Evolutionary conservation across 2,329 filamentous ascomycete genomes (phyloP).

Genomic region (Sporothrix protearum): DNA sequence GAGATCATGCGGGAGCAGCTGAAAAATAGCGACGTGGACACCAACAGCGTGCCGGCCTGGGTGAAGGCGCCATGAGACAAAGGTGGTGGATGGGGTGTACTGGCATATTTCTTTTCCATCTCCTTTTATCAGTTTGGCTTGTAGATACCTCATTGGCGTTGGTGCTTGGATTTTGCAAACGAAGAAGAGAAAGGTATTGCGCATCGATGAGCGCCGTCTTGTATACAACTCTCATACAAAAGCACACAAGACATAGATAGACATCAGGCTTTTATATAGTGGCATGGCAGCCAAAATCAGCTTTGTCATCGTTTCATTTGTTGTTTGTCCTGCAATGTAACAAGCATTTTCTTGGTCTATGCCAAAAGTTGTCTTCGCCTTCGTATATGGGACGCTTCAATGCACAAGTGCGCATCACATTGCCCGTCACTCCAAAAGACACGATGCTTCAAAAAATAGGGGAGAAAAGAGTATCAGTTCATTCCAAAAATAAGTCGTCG

Average conservation of each 20-base stretch:
- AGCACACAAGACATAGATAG: neutral
- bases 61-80: constrained; percentile 30
- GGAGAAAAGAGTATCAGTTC: constrained; percentile 8
- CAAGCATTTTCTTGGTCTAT: neutral
- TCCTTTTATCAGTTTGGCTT: neutral
- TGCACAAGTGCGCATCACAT: neutral
- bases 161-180: neutral
- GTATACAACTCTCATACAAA: too few species aligned
- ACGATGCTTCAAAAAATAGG: neutral
- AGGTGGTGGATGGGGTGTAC: neutral
- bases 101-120: neutral
- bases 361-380: neutral
- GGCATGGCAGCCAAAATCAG: neutral
- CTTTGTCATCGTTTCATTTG: neutral
- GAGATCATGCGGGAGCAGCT: constrained; percentile 61
- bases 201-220: neutral
- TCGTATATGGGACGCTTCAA: neutral
- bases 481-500: constrained; percentile 17
- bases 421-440: neutral
- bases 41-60: constrained; percentile 36
- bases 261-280: neutral
- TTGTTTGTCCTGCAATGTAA: neutral
- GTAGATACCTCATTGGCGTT: constrained; percentile 15
- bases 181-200: neutral
- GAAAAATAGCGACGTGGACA: constrained; percentile 58